Evolutionary conservation across 768 basidiomycete genomes (phyloP), one percentile per base, ranked within the genome.

Genomic region (Lyophyllum shimeji): DNA sequence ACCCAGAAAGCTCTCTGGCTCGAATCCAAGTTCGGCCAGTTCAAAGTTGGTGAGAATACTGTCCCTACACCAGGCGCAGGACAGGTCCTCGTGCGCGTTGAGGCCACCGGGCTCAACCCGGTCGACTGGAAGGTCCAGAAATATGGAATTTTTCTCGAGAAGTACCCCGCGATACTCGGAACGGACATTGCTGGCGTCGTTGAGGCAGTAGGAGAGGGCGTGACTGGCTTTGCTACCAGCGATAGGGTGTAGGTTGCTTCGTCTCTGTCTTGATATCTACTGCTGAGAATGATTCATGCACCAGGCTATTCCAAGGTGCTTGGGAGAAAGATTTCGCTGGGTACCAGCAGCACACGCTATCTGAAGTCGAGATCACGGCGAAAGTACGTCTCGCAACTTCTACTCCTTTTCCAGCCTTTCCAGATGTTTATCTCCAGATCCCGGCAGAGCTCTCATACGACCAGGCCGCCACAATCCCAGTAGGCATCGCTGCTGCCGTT

Each of bases 171-270:
- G 8, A 66, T 83, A 1, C 52, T 78, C 0, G 83, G 83, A 0
- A 66, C 63, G 5, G 83, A 85, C 52, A 69, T 72, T 37, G 75
- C 82, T 31, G 84, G 84, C 4, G 73, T 75, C 0, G 76, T 85
- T 6, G 76, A 74, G 21, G 74, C 71, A 34, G 69, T 85, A 46
- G 84, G 83, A 2, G 75, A 77, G 46, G 78, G 76, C 1, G 83
- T 85, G 3, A 70, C 68, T 15, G 67, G 69, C 25, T 78, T 83
- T 63, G 71, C 77, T 56, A 71, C 72, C 25, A 83, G 83, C 2
- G 82, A 85, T 62, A 71, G 74, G 63, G 79, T 86, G 81, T 82
- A 69, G 61, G 77, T 63, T 24, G 18, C 49, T 25, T 42, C 20
- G 27, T 18, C 7, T 20, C 11, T 37, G 12, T 6, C 21, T 43